phyloP scores from a whole-genome alignment of 2,329 filamentous ascomycete species.

The Lachnum nothofagi region DNA sequence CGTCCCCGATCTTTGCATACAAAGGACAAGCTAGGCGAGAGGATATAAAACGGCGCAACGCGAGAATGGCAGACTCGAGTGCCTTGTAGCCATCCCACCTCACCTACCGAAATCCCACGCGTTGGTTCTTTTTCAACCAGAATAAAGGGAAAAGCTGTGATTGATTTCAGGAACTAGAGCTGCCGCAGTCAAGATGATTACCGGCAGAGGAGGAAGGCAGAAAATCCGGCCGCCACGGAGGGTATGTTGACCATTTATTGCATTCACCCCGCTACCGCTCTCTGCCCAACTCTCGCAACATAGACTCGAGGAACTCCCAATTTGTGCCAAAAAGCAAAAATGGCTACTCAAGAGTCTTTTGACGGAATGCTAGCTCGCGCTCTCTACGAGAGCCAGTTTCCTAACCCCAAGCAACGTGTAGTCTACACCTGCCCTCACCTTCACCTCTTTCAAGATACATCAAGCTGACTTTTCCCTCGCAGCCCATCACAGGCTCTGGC shows the following conservation, averaged over 20 bases:
- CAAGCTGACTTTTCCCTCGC: slow-evolving; percentile 1
- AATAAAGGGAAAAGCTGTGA: background rate
- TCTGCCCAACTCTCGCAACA: background rate
- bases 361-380: background rate
- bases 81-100: slow-evolving; percentile 7
- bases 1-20: slow-evolving; percentile 1
- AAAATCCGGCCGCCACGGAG: slow-evolving; percentile 64
- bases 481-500: slow-evolving; percentile 47
- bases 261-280: slow-evolving; percentile 8
- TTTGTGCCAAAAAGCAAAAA: background rate
- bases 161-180: background rate
- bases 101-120: background rate
- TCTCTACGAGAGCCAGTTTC: background rate
- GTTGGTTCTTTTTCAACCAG: background rate
- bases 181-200: slow-evolving; percentile 39
- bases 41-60: background rate
- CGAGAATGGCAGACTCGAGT: background rate
- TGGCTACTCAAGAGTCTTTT: background rate
- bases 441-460: background rate
- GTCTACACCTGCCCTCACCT: background rate
- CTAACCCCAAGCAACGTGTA: background rate
- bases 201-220: slow-evolving; percentile 46
- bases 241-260: slow-evolving; percentile 43
- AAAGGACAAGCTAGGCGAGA: background rate
- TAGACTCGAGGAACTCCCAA: background rate